A percentile compares a stretch with the other conserved stretches of the same genome.
phyloP scores from a whole-genome alignment of 2,329 filamentous ascomycete species.

The Bretziella fagacearum region DNA sequence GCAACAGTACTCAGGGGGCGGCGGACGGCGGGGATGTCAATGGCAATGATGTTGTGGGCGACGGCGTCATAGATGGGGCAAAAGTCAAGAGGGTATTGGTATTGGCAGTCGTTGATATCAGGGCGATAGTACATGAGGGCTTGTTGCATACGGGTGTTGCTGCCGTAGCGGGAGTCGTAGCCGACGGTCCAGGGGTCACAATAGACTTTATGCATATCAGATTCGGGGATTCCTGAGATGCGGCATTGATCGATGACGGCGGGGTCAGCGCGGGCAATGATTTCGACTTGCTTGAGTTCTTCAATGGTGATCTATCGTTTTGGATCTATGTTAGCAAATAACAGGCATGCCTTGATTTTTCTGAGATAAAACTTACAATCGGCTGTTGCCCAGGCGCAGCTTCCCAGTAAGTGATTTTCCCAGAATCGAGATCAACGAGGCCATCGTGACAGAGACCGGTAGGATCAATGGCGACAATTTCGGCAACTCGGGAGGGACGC shows the following conservation, averaged over 20 bases:
- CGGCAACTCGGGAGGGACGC: slow-evolving; percentile 55
- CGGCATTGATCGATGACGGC: slow-evolving; percentile 83
- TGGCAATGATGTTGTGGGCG: slow-evolving; percentile 61
- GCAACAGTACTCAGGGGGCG: slow-evolving; percentile 54
- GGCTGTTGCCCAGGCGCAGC: slow-evolving; percentile 63
- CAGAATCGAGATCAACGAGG: slow-evolving; percentile 52
- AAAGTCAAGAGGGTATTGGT: slow-evolving; percentile 82
- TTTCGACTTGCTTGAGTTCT: slow-evolving; percentile 67
- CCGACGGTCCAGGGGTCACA: slow-evolving; percentile 95
- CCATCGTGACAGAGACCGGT: slow-evolving; percentile 72
- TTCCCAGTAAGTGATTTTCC: slow-evolving; percentile 57
- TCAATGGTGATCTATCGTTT: slow-evolving; percentile 66
- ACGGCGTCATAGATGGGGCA: slow-evolving; percentile 80
- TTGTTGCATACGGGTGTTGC: slow-evolving; percentile 63
- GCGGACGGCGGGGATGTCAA: slow-evolving; percentile 65
- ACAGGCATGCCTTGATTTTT: too few species aligned
- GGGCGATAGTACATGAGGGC: slow-evolving; percentile 93
- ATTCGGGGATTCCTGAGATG: slow-evolving; percentile 59
- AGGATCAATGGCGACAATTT: slow-evolving; percentile 65
- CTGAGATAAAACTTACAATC: slow-evolving; percentile 35
- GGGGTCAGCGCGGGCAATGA: slow-evolving; percentile 56
- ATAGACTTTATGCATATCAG: slow-evolving; percentile 91
- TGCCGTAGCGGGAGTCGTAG: slow-evolving; percentile 80
- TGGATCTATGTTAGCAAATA: too few species aligned
- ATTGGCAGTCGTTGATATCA: slow-evolving; percentile 70